Base-by-base conservation (phyloP, 208 protist genomes). In the Naegleria lovaniensis region DNA sequence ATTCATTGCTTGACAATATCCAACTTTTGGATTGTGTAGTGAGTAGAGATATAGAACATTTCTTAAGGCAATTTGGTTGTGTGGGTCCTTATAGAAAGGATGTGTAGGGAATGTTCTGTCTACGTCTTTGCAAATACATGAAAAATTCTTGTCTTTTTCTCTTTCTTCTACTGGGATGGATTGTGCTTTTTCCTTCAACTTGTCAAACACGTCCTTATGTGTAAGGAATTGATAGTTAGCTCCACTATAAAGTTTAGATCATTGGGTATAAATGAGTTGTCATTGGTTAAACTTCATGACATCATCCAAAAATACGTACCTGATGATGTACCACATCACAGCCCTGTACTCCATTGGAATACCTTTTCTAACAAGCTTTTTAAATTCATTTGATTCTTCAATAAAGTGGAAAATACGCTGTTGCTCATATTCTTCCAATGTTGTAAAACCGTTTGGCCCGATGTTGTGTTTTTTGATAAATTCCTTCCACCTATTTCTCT, bases 1-100 rank as follows among this genome's bases (percentile, higher is more conserved):
- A 58, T 92, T 92, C 85, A 92, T 85, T 29, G 85, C 90, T 48
- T 92, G 91, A n/a, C 91, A 92, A 67, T 92, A 92, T 6, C 91
- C 91, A 55, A 92, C 52, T 43, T 85, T 67, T 41, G 13, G 22
- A 48, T 92, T 92, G 58, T 59, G 22, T 52, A 83, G 67, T 19
- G 48, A 83, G 19, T 92, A 92, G 5, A 43, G 6, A 36, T 36
- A 48, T 0, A 92, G 33, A 58, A 92, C 52, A 90, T 90, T 92
- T 86, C 79, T 67, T 38, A 90, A 22, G 15, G 86, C 43, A 43
- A n/a, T 38, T 89, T 52, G 48, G 40, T 67, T 58, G 6, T 58
- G 13, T 41, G 29, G 9, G 0, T 38, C 6, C 15, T 38, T 67
- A 89, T 41, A 89, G 25, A 67, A 38, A 40, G 43, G 48, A 40